Evolutionary conservation across 768 basidiomycete species (phyloP), one percentile per base, ranked within the genome.

Genomic region (Multifurca ochricompacta): DNA sequence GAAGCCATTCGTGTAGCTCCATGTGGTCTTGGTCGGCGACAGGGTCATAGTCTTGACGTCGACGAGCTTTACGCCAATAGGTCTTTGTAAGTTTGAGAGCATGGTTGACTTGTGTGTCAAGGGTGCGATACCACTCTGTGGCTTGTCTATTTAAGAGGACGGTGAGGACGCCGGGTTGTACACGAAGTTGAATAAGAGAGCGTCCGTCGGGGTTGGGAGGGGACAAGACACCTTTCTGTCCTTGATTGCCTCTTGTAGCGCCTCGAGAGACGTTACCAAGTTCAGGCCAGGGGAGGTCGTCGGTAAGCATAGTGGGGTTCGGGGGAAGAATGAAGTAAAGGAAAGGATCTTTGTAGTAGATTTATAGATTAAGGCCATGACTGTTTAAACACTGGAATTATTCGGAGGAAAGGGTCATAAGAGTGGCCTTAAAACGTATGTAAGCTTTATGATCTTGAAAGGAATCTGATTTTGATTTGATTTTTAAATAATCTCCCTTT

Each of bases 1-100:
- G 87, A 2, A 90, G 71, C 87, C 87, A 90, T 65, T 90, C 87
- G 63, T 90, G 87, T 19, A 90, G 71, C 65, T 90, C 87, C 87
- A 90, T 90, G 64, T 90, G 87, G 65, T 90, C 87, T 66, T 88
- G 87, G 72, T 90, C 87, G 1, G 87, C 87, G 45, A 83, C 80
- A 47, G 85, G 81, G 65, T 90, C 85, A 69, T 86, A 90, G 70
- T 89, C 87, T 69, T 90, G 87, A 58, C 87, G 80, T 69, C 87
- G 82, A 77, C 67, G 60, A 3, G 69, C 70, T 65, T 90, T 90
- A 59, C 87, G 75, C 87, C 87, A 90, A 67, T 86, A 90, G 1
- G 85, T 89, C 71, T 89, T 90, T 27, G 87, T 90, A 60, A 87
- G 72, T 67, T 89, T 89, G 62, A 90, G 79, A 14, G 87, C 87